Evolutionary conservation across 148 eudicot species (phyloP), one percentile per base, ranked within the genome.

Genomic region (Chenopodium berlandieri): DNA sequence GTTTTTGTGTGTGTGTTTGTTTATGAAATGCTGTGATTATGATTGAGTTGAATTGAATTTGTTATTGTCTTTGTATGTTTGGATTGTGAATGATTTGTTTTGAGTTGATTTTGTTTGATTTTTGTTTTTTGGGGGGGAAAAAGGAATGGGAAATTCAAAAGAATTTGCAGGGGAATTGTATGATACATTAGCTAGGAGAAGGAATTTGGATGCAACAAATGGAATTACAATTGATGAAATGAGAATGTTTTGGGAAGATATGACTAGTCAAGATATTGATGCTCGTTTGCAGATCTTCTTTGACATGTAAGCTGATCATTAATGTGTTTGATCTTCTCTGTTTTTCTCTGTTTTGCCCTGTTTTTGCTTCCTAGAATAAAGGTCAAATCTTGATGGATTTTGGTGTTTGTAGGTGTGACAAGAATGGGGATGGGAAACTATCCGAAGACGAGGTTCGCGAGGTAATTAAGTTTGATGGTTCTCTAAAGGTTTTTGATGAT

Each of bases 401-500:
- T 81, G 22, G 69, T 40, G 19, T 69, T 78, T 86, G 56, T 69
- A 97, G 97, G 99, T 97, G 99, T 86, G 98, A 97, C 88, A 97
- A 92, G 84, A 91, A 94, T 87, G 99, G 99, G 8, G 98, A 94
- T 86, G 99, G 99, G 48, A 89, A 87, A 84, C 84, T 97, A 77
- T 91, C 98, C 0, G 98, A 94, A 82, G 99, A 94, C 0, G 98
- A 97, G 83, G 98, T 97, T 68, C 89, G 87, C 75, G 97, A 94
- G 94, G 99, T 96, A 76, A 84, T 79, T 46, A 30, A 56, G 32
- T 76, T 5, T 34, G 44, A 19, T 30, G 37, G 71, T 12, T 34
- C 27, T 3, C 12, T 17, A 34, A 14, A 58, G 48, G 37, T 75
- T 65, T 40, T 31, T 32, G 34, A 11, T 14, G 4, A 23, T 30